Base-by-base conservation (phyloP, 2,329 filamentous ascomycete genomes). In the Ilyonectria mors-panacis region DNA sequence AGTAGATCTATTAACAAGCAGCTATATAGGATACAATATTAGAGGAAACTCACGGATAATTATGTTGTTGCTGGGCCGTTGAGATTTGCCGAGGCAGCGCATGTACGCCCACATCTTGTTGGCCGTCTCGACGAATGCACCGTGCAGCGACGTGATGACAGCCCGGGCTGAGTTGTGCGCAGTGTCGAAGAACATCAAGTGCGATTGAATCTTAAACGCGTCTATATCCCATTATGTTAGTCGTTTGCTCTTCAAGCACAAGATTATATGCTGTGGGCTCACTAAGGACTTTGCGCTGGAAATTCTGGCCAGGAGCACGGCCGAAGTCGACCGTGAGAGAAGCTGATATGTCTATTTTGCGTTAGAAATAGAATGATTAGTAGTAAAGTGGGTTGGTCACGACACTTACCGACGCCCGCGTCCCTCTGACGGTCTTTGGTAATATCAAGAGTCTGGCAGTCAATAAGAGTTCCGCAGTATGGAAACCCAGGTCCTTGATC, bases 401-500 rank as follows among this genome's bases (percentile, higher is more conserved):
- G 8, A 45, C 5, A 67, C 86, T 75, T 85, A 92, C 85, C 85
- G 57, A 78, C 82, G 70, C 80, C 81, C 64, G 81, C 86, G 69
- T 81, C 81, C 55, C 86, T 84, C 35, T 89, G 86, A 51, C 87
- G 84, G 74, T 94, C 91, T 76, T 93, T 94, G 74, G 84, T 86
- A 54, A 98, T 87, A 67, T 94, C 90, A 30, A 99, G 83, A 0
- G 92, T 94, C 58, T 81, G 82, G 19, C 90, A 93, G 76, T 97
- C 85, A 73, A 99, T 94, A 17, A 89, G 80, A 47, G 89, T 89
- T 44, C 96, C 96, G 76, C 96, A 98, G 80, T 97, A 99, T 0
- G 95, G 94, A 78, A 99, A 98, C n/a, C 71, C 72, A 3, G 74
- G 64, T 5, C 75, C 78, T 1, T 73, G 74, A 1, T 79, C 74